Conservation (phyloP, 352 stramenopile genomes). For the Phytophthora ohioensis region DNA sequence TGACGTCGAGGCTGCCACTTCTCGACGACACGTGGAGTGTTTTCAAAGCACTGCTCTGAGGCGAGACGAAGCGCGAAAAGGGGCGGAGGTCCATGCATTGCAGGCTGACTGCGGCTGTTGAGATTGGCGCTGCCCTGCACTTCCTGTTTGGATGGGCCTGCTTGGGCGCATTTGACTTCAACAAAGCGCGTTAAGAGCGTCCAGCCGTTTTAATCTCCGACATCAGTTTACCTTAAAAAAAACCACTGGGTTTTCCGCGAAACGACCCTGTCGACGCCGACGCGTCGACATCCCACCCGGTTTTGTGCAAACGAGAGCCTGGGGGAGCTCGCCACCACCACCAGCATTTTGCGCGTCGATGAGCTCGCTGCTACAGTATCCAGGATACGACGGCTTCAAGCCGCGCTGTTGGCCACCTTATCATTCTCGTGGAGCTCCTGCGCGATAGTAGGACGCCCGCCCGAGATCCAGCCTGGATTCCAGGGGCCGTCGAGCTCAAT, state of each 20-base stretch:
- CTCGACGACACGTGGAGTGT: constrained; percentile 31
- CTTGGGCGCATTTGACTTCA: constrained; percentile 30
- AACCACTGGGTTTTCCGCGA: not conserved
- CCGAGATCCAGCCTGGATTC: not conserved
- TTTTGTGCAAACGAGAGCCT: constrained; percentile 14
- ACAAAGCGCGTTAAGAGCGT: constrained; percentile 8
- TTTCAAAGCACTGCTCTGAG: not conserved
- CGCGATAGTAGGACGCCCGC: not conserved
- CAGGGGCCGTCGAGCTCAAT: not conserved
- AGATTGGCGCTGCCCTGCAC: constrained; percentile 10
- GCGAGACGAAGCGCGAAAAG: constrained; percentile 14
- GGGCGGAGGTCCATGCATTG: not conserved
- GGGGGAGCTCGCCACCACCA: too few relatives aligned
- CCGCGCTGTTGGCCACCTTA: constrained; percentile 4
- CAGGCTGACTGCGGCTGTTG: constrained; percentile 8
- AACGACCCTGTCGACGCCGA: constrained; percentile 1
- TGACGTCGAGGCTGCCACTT: constrained; percentile 26
- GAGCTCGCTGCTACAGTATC: not conserved
- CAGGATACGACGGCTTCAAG: constrained; percentile 6
- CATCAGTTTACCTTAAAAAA: not conserved
- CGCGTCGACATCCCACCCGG: not conserved
- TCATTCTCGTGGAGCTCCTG: constrained; percentile 15
- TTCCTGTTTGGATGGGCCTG: constrained; percentile 6
- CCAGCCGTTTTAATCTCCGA: not conserved
- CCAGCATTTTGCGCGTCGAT: constrained; percentile 11